These are phyloP conservation scores for Antitrichia curtipendula DNA, from an alignment of 225 moss, liverwort and hornwort genomes.

Conservation along the genomic window DNA sequence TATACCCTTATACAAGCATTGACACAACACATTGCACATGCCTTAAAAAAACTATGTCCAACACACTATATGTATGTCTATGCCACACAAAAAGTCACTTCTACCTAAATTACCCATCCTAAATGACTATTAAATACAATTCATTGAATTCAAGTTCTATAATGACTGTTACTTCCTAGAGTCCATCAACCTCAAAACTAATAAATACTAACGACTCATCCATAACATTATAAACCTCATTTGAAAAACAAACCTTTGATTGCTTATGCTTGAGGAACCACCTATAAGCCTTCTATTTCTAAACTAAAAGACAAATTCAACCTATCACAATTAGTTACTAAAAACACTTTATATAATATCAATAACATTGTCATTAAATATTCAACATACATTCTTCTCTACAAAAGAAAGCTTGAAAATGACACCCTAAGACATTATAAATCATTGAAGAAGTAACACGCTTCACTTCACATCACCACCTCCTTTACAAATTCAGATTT, in stretches of 20 bases:
- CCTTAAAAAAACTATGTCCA: neutral
- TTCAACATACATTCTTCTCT: neutral
- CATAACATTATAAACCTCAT: fast-evolving
- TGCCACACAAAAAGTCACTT: neutral
- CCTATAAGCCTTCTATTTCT: neutral
- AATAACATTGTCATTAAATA: neutral
- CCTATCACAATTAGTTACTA: neutral
- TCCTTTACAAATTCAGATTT: neutral
- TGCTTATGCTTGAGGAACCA: fast-evolving
- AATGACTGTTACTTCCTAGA: fast-evolving
- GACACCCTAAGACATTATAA: fast-evolving
- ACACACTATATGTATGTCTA: neutral
- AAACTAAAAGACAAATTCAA: neutral
- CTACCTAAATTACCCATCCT: neutral
- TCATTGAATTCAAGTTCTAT: neutral
- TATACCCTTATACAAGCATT: neutral
- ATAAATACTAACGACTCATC: neutral
- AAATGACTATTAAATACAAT: neutral
- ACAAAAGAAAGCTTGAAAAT: neutral
- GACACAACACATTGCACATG: neutral
- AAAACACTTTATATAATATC: neutral
- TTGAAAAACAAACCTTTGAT: neutral
- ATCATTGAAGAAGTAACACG: no score
- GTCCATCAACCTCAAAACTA: neutral
- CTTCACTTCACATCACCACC: neutral